Evolutionary conservation across 176 grass and related monocot genomes (phyloP).

Genomic region (Oryza glaberrima): DNA sequence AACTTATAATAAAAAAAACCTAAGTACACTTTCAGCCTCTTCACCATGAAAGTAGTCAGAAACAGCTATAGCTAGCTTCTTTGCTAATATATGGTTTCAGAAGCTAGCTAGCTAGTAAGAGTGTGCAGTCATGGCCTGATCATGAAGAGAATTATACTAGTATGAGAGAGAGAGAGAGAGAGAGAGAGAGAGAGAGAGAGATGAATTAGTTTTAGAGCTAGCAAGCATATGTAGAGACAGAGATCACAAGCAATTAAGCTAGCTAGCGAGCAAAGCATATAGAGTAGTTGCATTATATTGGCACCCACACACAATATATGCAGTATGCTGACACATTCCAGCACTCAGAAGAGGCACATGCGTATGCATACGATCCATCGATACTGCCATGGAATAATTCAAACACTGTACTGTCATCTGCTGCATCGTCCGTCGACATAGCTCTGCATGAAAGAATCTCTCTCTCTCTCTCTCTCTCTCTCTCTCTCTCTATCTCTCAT

Average conservation of each 20-base stretch:
- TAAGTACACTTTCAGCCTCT: too few species aligned
- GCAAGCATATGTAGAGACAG: not conserved
- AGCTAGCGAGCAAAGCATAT: too few species aligned
- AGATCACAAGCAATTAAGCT: not conserved
- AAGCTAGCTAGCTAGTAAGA: not conserved
- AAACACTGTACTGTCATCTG: constrained; percentile 15
- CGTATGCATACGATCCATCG: constrained; percentile 1
- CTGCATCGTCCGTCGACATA: not conserved
- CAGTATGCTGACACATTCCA: constrained; percentile 36
- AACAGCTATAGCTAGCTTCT: too few species aligned
- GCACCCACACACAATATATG: constrained; percentile 44
- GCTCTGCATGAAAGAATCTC: not conserved
- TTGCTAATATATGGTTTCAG: not conserved
- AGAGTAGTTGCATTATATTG: not conserved
- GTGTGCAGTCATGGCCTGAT: too few species aligned
- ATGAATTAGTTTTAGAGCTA: not conserved
- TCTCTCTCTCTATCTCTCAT: not conserved
- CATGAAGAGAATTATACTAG: too few species aligned
- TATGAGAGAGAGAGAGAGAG: not conserved
- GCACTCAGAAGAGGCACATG: constrained; percentile 22
- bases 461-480: not conserved
- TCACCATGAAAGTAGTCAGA: too few species aligned
- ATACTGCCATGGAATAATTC: constrained; percentile 35
- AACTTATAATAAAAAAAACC: too few species aligned
- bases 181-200: not conserved